A percentile compares a stretch with the other conserved stretches of the same genome.
Conservation (phyloP, 129 eudicot species). For the Rutidosis leptorrhynchoides region DNA sequence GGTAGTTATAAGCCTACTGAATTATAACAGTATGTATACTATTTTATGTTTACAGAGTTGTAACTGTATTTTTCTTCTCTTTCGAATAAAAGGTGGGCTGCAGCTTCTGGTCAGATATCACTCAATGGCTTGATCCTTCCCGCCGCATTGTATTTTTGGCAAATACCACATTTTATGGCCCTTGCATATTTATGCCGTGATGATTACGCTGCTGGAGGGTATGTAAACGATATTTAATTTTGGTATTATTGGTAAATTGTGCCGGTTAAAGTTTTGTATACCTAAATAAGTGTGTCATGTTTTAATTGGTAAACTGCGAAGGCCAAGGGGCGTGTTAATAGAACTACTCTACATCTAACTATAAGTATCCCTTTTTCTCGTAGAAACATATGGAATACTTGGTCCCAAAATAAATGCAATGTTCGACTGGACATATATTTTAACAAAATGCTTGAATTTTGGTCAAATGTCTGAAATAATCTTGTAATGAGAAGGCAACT, state of each 20-base stretch:
- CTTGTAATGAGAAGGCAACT: constrained; percentile 6
- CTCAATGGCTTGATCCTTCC: constrained; percentile 83
- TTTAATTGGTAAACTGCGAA: not conserved
- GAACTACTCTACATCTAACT: no score
- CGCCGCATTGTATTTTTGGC: constrained; percentile 98
- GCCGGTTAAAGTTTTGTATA: not conserved
- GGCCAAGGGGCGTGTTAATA: no score
- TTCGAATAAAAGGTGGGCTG: constrained; percentile 69
- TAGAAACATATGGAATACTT: not conserved
- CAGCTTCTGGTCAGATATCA: constrained; percentile 87
- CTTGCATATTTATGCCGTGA: constrained; percentile 92
- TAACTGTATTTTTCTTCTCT: constrained; percentile 9
- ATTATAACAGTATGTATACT: no score
- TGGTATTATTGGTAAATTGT: not conserved
- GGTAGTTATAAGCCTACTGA: no score
- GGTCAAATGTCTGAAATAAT: not conserved
- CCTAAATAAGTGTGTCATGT: not conserved
- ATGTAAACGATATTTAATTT: constrained; percentile 24
- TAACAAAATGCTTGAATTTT: not conserved
- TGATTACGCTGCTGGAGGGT: constrained; percentile 98
- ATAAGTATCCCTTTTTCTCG: not conserved
- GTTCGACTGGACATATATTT: not conserved
- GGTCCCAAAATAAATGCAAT: not conserved
- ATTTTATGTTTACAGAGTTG: constrained; percentile 3
- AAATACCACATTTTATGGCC: constrained; percentile 98